Percentiles rank a stretch among this genome's conserved stretches.
These are phyloP conservation scores for Tricholoma flavovirens DNA, from an alignment of 768 basidiomycete species.

Conservation along the genomic window DNA sequence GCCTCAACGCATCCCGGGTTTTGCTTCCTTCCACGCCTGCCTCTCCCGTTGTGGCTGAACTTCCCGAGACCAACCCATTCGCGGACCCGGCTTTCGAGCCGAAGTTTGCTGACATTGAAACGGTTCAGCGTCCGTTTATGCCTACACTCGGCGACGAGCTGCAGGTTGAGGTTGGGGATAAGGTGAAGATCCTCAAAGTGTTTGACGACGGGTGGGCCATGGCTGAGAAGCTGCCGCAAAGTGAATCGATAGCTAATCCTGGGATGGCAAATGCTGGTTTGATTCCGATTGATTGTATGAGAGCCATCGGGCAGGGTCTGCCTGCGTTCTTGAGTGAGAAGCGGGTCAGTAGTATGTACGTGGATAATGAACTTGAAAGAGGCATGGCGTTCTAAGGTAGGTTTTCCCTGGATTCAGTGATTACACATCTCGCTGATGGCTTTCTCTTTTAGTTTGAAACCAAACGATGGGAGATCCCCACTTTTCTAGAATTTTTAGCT, in stretches of 20 bases:
- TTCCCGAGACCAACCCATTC: conserved; percentile 24
- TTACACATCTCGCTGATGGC: neutral
- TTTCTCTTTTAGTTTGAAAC: neutral
- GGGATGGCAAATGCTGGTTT: conserved; percentile 33
- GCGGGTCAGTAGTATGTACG: conserved; percentile 30
- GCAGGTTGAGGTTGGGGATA: conserved; percentile 42
- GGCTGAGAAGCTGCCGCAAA: conserved; percentile 41
- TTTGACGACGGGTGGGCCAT: conserved; percentile 73
- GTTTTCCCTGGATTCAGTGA: neutral
- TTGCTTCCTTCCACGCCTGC: conserved; percentile 8
- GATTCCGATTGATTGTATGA: conserved; percentile 68
- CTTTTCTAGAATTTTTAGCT: neutral
- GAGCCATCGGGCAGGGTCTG: conserved; percentile 40
- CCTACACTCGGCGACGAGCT: conserved; percentile 59
- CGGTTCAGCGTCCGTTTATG: conserved; percentile 49
- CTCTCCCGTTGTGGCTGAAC: conserved; percentile 1
- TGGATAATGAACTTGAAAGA: neutral
- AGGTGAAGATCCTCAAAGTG: conserved; percentile 43
- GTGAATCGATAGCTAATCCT: conserved; percentile 14
- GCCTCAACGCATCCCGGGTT: conserved; percentile 1
- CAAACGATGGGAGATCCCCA: neutral
- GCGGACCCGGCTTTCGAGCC: conserved; percentile 22
- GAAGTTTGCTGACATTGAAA: conserved; percentile 38
- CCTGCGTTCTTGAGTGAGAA: conserved; percentile 46
- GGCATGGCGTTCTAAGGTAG: conserved; percentile 9